Conservation (phyloP, 2,329 filamentous ascomycete species). For the Fusarium sp. region DNA sequence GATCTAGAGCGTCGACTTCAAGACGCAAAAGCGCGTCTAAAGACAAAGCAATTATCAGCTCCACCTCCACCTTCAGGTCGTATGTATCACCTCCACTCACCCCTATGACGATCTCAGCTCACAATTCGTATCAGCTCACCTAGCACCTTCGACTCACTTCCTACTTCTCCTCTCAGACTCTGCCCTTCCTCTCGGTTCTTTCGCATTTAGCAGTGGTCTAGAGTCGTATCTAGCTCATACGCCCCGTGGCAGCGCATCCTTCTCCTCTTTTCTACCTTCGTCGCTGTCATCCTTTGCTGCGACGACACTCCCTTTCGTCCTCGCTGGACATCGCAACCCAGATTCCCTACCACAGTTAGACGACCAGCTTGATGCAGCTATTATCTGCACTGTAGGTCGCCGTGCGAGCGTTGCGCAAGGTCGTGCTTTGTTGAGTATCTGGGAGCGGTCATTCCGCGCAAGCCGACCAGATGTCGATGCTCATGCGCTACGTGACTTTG, state of each 20-base stretch:
- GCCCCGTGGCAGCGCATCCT: conserved; percentile 55
- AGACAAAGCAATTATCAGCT: conserved; percentile 36
- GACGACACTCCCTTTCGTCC: conserved; percentile 79
- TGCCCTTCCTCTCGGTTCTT: conserved; percentile 84
- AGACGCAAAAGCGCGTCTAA: conserved; percentile 59
- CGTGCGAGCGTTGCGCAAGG: conserved; percentile 82
- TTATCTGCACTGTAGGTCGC: conserved; percentile 82
- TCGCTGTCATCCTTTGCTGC: conserved; percentile 79
- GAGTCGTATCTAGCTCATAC: conserved; percentile 85
- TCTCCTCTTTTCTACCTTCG: conserved; percentile 75
- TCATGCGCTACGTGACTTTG: conserved; percentile 51
- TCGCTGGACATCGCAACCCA: conserved; percentile 73
- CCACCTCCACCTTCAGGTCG: conserved; percentile 23
- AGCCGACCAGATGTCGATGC: conserved; percentile 48
- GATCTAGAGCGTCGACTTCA: conserved; percentile 67
- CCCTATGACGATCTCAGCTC: conserved; percentile 6
- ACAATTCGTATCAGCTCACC: conserved; percentile 23
- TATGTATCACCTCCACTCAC: conserved; percentile 18
- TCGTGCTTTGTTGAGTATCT: conserved; percentile 78
- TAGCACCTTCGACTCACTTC: conserved; percentile 64
- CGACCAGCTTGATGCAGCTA: conserved; percentile 80
- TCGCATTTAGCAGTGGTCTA: conserved; percentile 85
- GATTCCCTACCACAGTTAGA: conserved; percentile 68
- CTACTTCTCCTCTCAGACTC: conserved; percentile 85
- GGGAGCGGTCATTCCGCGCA: conserved; percentile 75